Conservation (phyloP, 2,329 filamentous ascomycete species). For the Calonectria multiphialidica region DNA sequence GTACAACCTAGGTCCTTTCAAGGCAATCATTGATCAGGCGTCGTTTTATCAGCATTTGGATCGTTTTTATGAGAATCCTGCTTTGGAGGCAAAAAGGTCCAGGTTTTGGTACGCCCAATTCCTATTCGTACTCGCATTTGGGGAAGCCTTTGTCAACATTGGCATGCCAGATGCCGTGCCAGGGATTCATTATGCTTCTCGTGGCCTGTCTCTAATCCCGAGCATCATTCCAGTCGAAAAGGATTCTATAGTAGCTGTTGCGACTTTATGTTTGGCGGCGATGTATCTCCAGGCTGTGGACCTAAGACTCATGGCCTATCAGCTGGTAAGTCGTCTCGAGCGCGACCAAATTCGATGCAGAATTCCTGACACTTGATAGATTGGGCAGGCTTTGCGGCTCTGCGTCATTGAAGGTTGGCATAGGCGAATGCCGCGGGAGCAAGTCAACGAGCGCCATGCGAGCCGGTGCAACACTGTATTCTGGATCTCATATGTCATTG, state of each 20-base stretch:
- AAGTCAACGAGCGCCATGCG: conserved; percentile 3
- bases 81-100: background rate
- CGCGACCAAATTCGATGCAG: background rate
- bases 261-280: background rate
- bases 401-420: conserved; percentile 23
- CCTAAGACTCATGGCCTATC: conserved; percentile 6
- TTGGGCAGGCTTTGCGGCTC: conserved; percentile 17
- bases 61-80: conserved; percentile 20
- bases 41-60: background rate
- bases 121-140: conserved; percentile 17
- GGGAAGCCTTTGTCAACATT: background rate
- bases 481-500: conserved; percentile 18
- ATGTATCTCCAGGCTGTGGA: conserved; percentile 10
- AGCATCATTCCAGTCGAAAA: conserved; percentile 5
- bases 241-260: background rate
- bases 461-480: conserved; percentile 21
- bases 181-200: conserved; percentile 6
- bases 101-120: conserved; percentile 21
- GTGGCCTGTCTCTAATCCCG: conserved; percentile 12
- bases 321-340: background rate
- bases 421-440: conserved; percentile 14
- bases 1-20: conserved; percentile 19
- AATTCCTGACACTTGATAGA: background rate
- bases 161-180: background rate
- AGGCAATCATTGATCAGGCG: conserved; percentile 9